Evolutionary conservation across 495 filamentous ascomycete species (phyloP).

Genomic region (Penicillium canariense): DNA sequence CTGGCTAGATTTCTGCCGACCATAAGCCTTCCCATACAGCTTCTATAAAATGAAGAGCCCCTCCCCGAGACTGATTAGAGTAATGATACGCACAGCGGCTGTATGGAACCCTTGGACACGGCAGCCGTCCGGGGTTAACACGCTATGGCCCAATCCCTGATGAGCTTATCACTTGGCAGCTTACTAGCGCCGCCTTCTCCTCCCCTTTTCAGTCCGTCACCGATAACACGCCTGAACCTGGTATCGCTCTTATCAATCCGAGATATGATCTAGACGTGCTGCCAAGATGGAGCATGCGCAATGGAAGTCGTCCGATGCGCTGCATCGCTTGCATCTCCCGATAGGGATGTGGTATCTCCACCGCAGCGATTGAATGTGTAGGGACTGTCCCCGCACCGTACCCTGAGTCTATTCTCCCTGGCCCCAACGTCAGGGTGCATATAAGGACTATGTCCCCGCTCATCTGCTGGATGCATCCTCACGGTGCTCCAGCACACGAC

Average conservation of each 20-base stretch:
- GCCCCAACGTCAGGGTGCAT: slow-evolving; percentile 11
- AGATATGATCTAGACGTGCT: neutral
- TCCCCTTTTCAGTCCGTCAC: slow-evolving; percentile 25
- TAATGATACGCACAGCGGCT: neutral
- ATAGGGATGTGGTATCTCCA: slow-evolving; percentile 8
- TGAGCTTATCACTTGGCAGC: slow-evolving; percentile 35
- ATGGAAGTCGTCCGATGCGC: slow-evolving; percentile 7
- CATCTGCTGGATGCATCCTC: neutral
- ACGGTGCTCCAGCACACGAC: slow-evolving; percentile 1
- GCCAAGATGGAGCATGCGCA: neutral
- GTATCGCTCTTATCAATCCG: slow-evolving; percentile 18
- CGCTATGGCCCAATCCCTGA: slow-evolving; percentile 9
- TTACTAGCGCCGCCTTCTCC: slow-evolving; percentile 30
- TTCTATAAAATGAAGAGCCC: neutral
- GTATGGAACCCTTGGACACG: neutral
- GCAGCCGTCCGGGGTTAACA: neutral
- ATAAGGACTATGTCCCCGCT: slow-evolving; percentile 18
- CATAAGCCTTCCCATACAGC: neutral
- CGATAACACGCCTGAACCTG: slow-evolving; percentile 5
- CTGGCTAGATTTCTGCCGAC: neutral
- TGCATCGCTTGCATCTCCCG: slow-evolving; percentile 1
- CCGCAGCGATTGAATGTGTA: slow-evolving; percentile 5
- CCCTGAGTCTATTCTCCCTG: slow-evolving; percentile 3
- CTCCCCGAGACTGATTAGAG: neutral
- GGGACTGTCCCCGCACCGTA: slow-evolving; percentile 8